phyloP scores from a whole-genome alignment of 2,329 filamentous ascomycete genomes.

The Coleophoma cylindrospora region DNA sequence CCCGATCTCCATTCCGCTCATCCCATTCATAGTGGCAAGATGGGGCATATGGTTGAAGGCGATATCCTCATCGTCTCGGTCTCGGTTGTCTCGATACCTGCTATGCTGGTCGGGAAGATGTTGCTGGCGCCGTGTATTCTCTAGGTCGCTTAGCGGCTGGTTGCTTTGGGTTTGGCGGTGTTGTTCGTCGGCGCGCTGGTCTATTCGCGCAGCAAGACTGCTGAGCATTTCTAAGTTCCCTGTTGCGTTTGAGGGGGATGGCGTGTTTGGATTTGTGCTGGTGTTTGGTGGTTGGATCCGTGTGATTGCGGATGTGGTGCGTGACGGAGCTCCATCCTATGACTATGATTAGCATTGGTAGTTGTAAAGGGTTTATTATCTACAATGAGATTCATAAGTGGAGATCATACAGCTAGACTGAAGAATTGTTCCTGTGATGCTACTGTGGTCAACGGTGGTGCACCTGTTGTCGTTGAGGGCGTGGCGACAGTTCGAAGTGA shows the following conservation, averaged over 20 bases:
- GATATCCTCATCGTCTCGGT: neutral
- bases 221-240: neutral
- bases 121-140: neutral
- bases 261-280: too few relatives aligned
- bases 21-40: neutral
- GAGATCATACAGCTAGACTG: neutral
- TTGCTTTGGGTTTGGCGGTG: neutral
- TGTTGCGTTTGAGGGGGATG: too few relatives aligned
- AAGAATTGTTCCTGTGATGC: slow-evolving; percentile 1
- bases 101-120: too few relatives aligned
- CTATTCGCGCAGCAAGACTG: neutral
- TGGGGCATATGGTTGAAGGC: neutral
- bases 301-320: too few relatives aligned
- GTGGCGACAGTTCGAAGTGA: neutral
- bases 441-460: neutral
- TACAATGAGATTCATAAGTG: too few relatives aligned
- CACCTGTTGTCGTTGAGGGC: neutral
- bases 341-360: too few relatives aligned
- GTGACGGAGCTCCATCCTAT: too few relatives aligned
- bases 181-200: neutral
- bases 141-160: neutral
- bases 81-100: neutral
- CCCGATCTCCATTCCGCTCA: neutral
- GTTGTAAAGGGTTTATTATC: too few relatives aligned
- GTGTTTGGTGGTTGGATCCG: too few relatives aligned